phyloP scores from a whole-genome alignment of 768 basidiomycete genomes.

The Punctularia strigosozonata region DNA sequence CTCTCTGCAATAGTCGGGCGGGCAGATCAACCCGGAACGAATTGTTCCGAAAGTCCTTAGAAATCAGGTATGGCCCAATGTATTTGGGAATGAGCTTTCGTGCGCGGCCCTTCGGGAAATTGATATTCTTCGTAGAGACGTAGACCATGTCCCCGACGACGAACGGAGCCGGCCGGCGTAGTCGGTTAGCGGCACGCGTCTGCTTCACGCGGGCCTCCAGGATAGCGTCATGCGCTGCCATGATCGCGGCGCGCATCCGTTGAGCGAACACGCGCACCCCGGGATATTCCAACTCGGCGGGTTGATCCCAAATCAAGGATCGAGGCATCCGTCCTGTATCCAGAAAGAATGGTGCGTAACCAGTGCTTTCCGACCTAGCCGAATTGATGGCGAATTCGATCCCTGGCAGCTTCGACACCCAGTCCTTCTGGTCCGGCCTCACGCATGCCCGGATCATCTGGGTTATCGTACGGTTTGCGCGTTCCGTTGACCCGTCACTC shows the following conservation, averaged over 20 bases:
- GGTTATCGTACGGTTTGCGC: conserved; percentile 19
- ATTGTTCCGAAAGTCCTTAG: conserved; percentile 8
- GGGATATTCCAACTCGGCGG: conserved; percentile 6
- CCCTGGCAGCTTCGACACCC: conserved; percentile 17
- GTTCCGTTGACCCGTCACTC: conserved; percentile 27
- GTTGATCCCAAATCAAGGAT: conserved; percentile 18
- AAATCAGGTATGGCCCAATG: conserved; percentile 17
- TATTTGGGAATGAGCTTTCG: conserved; percentile 17
- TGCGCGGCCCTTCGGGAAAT: conserved; percentile 8
- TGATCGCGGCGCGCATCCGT: conserved; percentile 15
- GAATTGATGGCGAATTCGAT: conserved; percentile 28
- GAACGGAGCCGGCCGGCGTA: conserved; percentile 5
- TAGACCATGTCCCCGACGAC: conserved; percentile 18
- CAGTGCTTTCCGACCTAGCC: conserved; percentile 21
- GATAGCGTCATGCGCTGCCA: conserved; percentile 21
- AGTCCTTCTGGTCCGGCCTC: conserved; percentile 19
- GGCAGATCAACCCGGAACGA: conserved; percentile 13
- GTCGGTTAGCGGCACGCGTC: conserved; percentile 16
- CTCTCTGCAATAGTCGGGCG: conserved; percentile 6
- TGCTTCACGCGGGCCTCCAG: conserved; percentile 20
- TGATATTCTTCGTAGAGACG: conserved; percentile 10
- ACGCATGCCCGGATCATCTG: conserved; percentile 21
- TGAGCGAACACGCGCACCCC: conserved; percentile 19
- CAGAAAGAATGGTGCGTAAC: conserved; percentile 24
- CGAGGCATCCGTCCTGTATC: conserved; percentile 19